Evolutionary conservation across 306 rosid genomes (phyloP), one percentile per base, ranked within the genome.

Genomic region (Medicago lupulina): DNA sequence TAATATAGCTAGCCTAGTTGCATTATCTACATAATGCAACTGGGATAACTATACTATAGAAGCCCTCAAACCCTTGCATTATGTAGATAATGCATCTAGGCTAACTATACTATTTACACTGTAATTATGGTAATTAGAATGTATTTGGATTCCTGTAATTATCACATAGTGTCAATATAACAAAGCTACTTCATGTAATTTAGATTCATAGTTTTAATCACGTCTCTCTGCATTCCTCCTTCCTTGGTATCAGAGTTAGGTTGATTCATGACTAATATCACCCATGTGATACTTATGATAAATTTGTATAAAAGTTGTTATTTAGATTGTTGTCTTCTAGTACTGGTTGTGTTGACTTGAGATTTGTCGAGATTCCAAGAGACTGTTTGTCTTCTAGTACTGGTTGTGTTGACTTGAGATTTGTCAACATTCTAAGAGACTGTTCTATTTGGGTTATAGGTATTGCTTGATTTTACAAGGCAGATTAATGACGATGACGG

Each of bases 401-500:
- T 17, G 14, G 13, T 62, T 55, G 49, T 19, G 21, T 61, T 31
- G 19, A n/a, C 75, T 62, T 12, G 41, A 12, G 43, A 43, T 23
- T 67, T 69, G 23, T 67, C 73, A 50, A 73, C 11, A 31, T 79
- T 60, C 55, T 28, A 53, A 72, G 39, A 38, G 67, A 55, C 44
- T 71, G 73, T 76, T 80, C 31, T 80, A 62, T 71, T 70, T 51
- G 82, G 54, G 73, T 53, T 85, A 81, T 87, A 95, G 98, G 98
- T 95, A 68, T 85, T 95, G 81, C 89, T 95, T 68, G 98, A 95
- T 86, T 95, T 95, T 78, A 79, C 86, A 75, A 87, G 83, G 73
- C 85, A 80, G 81, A 88, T 95, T 81, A 95, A 95, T 84, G 97
- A 95, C 68, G 97, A 95, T 51, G 93, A 95, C 44, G 98, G 98